Evolutionary conservation across 2,329 filamentous ascomycete species (phyloP).

Genomic region (Bipolaris sorokiniana): DNA sequence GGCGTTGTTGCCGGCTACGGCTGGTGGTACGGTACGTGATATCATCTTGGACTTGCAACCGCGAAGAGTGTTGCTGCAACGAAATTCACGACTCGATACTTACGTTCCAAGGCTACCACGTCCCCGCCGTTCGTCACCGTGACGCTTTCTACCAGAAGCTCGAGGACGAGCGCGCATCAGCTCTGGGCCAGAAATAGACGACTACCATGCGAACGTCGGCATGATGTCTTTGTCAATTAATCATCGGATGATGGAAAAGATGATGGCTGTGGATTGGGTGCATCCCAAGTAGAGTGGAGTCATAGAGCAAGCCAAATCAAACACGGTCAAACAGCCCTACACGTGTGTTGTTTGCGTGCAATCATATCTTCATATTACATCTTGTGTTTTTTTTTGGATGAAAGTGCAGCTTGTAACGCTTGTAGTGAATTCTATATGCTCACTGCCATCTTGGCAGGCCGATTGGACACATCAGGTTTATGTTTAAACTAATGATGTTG

Average conservation of each 20-base stretch:
- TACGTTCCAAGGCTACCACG: slow-evolving; percentile 63
- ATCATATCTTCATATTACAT: neutral
- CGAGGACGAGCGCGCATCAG: slow-evolving; percentile 64
- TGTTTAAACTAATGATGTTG: neutral
- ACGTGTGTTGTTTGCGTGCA: neutral
- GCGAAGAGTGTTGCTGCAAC: neutral
- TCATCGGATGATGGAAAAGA: slow-evolving; percentile 33
- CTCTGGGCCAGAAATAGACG: slow-evolving; percentile 48
- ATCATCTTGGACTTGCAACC: neutral
- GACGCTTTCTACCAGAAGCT: slow-evolving; percentile 69
- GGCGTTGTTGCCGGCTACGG: slow-evolving; percentile 67
- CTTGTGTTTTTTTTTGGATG: neutral
- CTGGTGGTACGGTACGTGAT: slow-evolving; percentile 69
- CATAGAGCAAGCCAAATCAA: slow-evolving; percentile 29
- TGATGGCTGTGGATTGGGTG: slow-evolving; percentile 34
- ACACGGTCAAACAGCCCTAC: slow-evolving; percentile 7
- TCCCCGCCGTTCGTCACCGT: slow-evolving; percentile 67
- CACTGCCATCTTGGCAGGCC: neutral
- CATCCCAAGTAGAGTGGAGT: slow-evolving; percentile 41
- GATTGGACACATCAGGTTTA: no score
- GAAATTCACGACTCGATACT: neutral
- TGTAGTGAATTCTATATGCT: neutral
- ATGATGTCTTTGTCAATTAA: slow-evolving; percentile 38
- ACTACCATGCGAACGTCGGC: slow-evolving; percentile 19
- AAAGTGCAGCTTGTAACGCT: neutral